These are phyloP conservation scores for Chytriomyces hyalinus DNA, from an alignment of 192 early-diverging fungal species.

Conservation along the genomic window DNA sequence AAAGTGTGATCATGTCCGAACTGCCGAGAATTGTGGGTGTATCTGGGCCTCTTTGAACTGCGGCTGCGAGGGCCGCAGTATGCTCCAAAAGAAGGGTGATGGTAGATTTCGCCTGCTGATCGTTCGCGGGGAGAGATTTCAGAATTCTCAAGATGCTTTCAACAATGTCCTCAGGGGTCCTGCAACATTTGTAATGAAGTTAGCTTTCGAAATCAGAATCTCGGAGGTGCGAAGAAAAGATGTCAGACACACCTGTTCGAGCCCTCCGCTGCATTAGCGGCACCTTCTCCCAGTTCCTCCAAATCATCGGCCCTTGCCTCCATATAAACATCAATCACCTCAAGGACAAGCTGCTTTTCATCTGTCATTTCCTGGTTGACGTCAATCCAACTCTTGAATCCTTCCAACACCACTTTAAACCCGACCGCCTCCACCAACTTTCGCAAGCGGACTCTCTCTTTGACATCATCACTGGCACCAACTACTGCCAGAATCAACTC, in stretches of 20 bases:
- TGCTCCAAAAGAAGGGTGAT: conserved; percentile 23
- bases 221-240: not conserved
- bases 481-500: conserved; percentile 41
- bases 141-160: conserved; percentile 20
- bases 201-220: too few species aligned
- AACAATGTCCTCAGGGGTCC: conserved; percentile 38
- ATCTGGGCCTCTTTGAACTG: not conserved
- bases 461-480: conserved; percentile 34
- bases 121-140: conserved; percentile 37
- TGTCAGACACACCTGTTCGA: conserved; percentile 6
- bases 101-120: not conserved
- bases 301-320: conserved; percentile 43
- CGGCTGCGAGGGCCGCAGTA: not conserved
- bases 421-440: conserved; percentile 39
- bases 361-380: conserved; percentile 6
- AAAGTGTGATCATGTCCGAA: conserved; percentile 14
- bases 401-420: conserved; percentile 24
- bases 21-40: too few species aligned
- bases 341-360: conserved; percentile 28
- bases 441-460: conserved; percentile 40
- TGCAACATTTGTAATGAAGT: not conserved
- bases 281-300: conserved; percentile 36
- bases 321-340: conserved; percentile 42
- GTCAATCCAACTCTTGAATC: conserved; percentile 1
- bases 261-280: not conserved